Evolutionary conservation across 148 eudicot species (phyloP).

Genomic region (Polygonum maritimum): DNA sequence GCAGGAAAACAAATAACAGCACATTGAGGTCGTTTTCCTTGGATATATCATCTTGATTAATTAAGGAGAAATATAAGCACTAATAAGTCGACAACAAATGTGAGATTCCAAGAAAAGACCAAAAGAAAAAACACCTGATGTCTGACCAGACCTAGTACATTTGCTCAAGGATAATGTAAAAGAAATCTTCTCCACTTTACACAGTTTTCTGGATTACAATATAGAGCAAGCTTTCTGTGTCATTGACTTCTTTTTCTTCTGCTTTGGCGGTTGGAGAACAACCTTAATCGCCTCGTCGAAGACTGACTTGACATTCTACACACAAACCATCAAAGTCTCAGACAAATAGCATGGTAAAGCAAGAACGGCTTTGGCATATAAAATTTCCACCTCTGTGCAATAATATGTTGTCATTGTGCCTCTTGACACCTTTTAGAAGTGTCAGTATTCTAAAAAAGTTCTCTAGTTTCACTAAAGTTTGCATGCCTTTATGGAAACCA

Average conservation of each 20-base stretch:
- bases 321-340: not conserved
- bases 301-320: constrained; percentile 83
- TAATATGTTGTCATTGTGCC: too few species aligned
- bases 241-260: constrained; percentile 91
- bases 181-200: constrained; percentile 26
- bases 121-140: constrained; percentile 32
- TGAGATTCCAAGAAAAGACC: constrained; percentile 7
- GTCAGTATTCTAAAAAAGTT: too few species aligned
- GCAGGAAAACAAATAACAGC: not conserved
- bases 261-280: constrained; percentile 89
- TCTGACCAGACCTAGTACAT: constrained; percentile 23
- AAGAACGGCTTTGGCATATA: not conserved
- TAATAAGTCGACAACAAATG: constrained; percentile 25
- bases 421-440: too few species aligned
- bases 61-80: not conserved
- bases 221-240: constrained; percentile 85
- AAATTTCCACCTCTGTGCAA: constrained; percentile 23
- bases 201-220: constrained; percentile 48
- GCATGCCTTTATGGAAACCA: too few species aligned
- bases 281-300: constrained; percentile 97
- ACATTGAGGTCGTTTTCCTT: too few species aligned
- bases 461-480: too few species aligned
- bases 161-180: constrained; percentile 21
- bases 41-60: not conserved
- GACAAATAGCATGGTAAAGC: not conserved